A percentile compares a stretch with the other conserved stretches of the same genome.
Evolutionary conservation across 2,329 filamentous ascomycete genomes (phyloP).

Genomic region (Penicillium sp.): DNA sequence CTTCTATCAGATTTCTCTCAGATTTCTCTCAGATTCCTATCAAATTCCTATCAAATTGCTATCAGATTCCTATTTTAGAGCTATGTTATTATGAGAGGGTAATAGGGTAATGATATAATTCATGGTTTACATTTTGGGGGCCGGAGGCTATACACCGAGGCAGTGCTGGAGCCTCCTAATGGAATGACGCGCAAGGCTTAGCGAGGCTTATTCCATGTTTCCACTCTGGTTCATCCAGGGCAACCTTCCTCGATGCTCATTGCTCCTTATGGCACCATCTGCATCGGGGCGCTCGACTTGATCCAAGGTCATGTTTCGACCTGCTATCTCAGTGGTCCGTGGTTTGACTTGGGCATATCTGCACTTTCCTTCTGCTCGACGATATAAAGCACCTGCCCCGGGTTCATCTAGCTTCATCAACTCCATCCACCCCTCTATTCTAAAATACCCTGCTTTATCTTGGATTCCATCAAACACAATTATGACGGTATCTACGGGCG

Average conservation of each 20-base stretch:
- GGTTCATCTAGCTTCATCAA: constrained; percentile 1
- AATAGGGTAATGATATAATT: no score
- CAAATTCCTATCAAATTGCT: no score
- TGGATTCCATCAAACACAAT: not conserved
- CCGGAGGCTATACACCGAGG: not conserved
- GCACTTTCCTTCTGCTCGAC: not conserved
- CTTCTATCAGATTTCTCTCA: no score
- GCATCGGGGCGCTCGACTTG: not conserved
- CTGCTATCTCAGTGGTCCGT: not conserved
- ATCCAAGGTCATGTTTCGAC: not conserved
- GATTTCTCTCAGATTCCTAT: no score
- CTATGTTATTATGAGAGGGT: no score
- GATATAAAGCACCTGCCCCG: not conserved
- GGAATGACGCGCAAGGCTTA: constrained; percentile 10
- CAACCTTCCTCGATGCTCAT: not conserved
- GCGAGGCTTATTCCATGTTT: not conserved
- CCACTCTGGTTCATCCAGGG: not conserved
- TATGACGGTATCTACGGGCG: constrained; percentile 13
- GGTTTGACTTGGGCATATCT: not conserved
- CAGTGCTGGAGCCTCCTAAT: not conserved
- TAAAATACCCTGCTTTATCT: not conserved
- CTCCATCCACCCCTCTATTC: not conserved
- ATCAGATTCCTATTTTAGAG: no score
- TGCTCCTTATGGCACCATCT: not conserved
- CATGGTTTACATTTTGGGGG: not conserved